These are phyloP conservation scores for Acanthamoeba royreba DNA, from an alignment of 208 protist genomes.

Conservation along the genomic window DNA sequence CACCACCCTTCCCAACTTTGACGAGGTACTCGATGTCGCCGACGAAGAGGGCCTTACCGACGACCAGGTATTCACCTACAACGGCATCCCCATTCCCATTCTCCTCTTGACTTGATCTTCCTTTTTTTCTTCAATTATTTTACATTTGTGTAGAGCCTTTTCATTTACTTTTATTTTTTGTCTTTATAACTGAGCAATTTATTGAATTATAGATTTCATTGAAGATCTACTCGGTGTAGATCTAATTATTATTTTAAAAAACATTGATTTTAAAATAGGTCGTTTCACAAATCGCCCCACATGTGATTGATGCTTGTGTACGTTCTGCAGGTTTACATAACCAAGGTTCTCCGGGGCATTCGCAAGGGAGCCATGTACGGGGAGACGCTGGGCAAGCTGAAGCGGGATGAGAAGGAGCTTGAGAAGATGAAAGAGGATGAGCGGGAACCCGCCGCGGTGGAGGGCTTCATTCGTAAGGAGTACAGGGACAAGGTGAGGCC, in stretches of 20 bases:
- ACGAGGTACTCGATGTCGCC: not conserved
- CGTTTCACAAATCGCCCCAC: too few species aligned
- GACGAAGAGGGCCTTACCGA: not conserved
- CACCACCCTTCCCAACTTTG: not conserved
- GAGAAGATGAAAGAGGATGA: not conserved
- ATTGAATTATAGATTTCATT: too few species aligned
- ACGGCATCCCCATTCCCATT: not conserved
- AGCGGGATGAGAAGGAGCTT: not conserved
- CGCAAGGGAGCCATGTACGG: conserved; percentile 16
- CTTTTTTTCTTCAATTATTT: not conserved
- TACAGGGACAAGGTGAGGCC: not conserved
- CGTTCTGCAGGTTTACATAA: not conserved
- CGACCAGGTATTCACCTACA: not conserved
- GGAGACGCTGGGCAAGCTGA: not conserved
- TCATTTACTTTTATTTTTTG: too few species aligned
- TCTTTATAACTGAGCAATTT: too few species aligned
- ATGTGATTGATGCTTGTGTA: not conserved
- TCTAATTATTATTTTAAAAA: too few species aligned
- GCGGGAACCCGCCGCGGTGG: not conserved
- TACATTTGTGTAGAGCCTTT: not conserved
- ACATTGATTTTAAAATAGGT: too few species aligned
- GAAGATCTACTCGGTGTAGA: too few species aligned
- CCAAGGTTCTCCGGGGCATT: not conserved
- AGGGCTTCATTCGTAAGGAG: not conserved
- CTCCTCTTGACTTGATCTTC: not conserved